These are phyloP conservation scores for Hypoxylon sp. DNA, from an alignment of 2,329 filamentous ascomycete species.

Conservation along the genomic window DNA sequence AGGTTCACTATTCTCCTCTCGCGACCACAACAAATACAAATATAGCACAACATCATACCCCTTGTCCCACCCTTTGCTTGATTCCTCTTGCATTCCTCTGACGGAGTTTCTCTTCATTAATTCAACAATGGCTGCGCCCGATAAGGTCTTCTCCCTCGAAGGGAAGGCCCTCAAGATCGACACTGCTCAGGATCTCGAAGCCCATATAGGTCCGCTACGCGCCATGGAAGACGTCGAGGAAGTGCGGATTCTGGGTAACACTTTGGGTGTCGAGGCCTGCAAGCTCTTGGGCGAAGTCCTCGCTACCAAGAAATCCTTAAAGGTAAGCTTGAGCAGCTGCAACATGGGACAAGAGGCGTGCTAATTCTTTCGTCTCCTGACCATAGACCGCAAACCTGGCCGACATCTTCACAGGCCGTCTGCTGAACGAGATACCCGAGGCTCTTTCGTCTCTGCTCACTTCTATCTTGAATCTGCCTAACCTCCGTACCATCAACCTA, in stretches of 20 bases:
- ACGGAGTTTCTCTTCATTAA: too few relatives aligned
- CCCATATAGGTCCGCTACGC: conserved; percentile 79
- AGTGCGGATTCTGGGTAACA: conserved; percentile 88
- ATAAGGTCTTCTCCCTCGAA: conserved; percentile 86
- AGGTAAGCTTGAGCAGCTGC: conserved; percentile 56
- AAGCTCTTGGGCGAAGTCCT: conserved; percentile 85
- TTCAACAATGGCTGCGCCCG: conserved; percentile 56
- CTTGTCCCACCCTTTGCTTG: neutral
- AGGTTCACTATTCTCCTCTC: neutral
- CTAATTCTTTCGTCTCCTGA: conserved; percentile 5
- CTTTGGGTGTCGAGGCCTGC: conserved; percentile 87
- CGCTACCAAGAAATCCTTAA: conserved; percentile 81
- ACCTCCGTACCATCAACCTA: conserved; percentile 90
- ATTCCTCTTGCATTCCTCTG: neutral
- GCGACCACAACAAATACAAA: neutral
- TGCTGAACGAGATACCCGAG: conserved; percentile 91
- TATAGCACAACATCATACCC: neutral
- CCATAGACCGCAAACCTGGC: conserved; percentile 81
- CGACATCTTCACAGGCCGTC: conserved; percentile 95
- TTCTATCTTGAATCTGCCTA: conserved; percentile 83
- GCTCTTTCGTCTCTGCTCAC: conserved; percentile 86
- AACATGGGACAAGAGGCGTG: neutral
- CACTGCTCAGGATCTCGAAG: conserved; percentile 83
- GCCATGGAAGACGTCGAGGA: conserved; percentile 81
- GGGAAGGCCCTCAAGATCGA: conserved; percentile 93